These are phyloP conservation scores for Citrus reticulata DNA, from an alignment of 345 rosid genomes.

Conservation along the genomic window DNA sequence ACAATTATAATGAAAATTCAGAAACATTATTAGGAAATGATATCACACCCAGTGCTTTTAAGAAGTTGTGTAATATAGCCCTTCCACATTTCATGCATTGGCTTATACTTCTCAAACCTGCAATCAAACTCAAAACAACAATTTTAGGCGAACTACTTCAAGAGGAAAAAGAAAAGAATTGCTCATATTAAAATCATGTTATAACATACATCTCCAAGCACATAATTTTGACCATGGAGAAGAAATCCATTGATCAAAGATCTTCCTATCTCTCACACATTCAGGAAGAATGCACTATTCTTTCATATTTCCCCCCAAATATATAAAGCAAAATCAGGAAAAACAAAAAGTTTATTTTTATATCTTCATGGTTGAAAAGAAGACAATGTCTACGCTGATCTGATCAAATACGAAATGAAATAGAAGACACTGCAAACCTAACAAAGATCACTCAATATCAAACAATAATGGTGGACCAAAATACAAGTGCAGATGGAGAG, in stretches of 20 bases:
- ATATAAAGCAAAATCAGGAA: neutral
- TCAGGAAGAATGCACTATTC: neutral
- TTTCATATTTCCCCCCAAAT: neutral
- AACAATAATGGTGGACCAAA: neutral
- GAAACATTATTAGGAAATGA: neutral
- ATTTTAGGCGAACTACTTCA: neutral
- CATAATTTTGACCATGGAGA: neutral
- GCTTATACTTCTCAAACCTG: constrained; percentile 56
- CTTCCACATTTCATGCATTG: constrained; percentile 81
- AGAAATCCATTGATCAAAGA: neutral
- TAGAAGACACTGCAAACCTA: neutral
- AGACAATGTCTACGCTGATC: neutral
- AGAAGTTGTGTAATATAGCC: constrained; percentile 49
- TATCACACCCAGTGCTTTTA: constrained; percentile 50
- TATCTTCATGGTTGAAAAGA: neutral
- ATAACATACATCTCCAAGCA: neutral
- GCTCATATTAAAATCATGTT: neutral
- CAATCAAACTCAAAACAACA: constrained; percentile 19
- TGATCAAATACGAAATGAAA: neutral
- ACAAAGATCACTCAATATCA: neutral
- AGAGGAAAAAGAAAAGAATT: neutral
- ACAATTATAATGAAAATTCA: neutral
- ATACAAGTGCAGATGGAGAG: neutral
- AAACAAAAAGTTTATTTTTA: neutral
- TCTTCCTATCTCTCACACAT: neutral